phyloP scores from a whole-genome alignment of 2,329 filamentous ascomycete genomes.

The Cercospora citrullina region DNA sequence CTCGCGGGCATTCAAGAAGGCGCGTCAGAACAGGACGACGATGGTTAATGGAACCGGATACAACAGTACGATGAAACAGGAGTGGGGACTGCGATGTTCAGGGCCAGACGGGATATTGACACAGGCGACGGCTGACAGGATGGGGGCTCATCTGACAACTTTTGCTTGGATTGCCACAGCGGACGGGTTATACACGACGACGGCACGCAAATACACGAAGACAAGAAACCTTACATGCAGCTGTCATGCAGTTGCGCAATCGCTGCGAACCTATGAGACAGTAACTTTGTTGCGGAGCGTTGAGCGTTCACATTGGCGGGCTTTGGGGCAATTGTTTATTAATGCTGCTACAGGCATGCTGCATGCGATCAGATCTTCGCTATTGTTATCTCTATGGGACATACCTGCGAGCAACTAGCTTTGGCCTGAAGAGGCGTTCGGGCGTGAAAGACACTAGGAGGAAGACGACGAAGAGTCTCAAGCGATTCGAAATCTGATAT shows the following conservation, averaged over 20 bases:
- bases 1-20: constrained; percentile 31
- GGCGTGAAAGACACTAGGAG: neutral
- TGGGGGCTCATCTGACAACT: neutral
- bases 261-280: neutral
- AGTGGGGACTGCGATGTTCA: too few species aligned
- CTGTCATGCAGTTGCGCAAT: neutral
- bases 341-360: neutral
- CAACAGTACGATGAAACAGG: constrained; percentile 4
- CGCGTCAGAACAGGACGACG: constrained; percentile 1
- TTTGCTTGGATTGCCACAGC: neutral
- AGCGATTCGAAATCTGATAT: neutral
- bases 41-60: neutral
- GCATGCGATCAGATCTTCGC: neutral
- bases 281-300: neutral
- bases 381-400: neutral
- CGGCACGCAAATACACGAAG: neutral
- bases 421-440: neutral
- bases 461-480: neutral
- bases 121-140: neutral
- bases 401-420: neutral
- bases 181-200: neutral
- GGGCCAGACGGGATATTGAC: neutral
- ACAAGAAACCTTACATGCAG: neutral
- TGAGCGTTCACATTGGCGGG: neutral
- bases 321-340: neutral